Conservation (phyloP, 371 early-diverging fungal species). For the Circinella minor region DNA sequence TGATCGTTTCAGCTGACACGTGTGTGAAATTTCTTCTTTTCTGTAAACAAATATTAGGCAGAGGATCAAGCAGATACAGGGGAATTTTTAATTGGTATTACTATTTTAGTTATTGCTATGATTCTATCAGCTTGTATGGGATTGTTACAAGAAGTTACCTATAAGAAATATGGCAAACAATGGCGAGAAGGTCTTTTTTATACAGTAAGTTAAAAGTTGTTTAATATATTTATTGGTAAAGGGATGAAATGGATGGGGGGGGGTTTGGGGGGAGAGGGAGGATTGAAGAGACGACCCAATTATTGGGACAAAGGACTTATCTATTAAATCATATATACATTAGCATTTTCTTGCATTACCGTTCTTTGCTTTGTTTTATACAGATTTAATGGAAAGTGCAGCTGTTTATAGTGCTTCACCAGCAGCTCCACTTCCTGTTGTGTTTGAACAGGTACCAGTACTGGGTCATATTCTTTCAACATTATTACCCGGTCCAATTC, state of each 20-base stretch:
- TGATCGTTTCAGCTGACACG: neutral
- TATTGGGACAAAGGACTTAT: no score
- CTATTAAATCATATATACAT: neutral
- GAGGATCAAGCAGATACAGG: constrained; percentile 30
- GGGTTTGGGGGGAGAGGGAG: no score
- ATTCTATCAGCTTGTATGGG: constrained; percentile 83
- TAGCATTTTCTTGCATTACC: constrained; percentile 86
- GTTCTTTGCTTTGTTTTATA: constrained; percentile 73
- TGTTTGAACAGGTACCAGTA: constrained; percentile 39
- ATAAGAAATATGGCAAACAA: constrained; percentile 77
- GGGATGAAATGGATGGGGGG: no score
- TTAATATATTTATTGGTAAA: neutral
- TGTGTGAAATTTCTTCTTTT: neutral
- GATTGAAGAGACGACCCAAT: no score
- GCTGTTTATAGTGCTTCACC: constrained; percentile 57
- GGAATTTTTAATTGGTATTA: constrained; percentile 78
- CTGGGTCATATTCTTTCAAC: constrained; percentile 26
- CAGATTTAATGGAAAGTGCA: constrained; percentile 63
- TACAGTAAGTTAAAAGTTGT: constrained; percentile 53
- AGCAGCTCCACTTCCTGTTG: constrained; percentile 42
- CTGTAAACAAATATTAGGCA: no score
- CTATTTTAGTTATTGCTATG: constrained; percentile 73
- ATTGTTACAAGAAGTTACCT: constrained; percentile 82
- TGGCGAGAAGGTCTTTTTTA: constrained; percentile 94
- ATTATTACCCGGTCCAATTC: constrained; percentile 28